phyloP scores from a whole-genome alignment of 2,329 filamentous ascomycete species.

The Clonostachys rosea region DNA sequence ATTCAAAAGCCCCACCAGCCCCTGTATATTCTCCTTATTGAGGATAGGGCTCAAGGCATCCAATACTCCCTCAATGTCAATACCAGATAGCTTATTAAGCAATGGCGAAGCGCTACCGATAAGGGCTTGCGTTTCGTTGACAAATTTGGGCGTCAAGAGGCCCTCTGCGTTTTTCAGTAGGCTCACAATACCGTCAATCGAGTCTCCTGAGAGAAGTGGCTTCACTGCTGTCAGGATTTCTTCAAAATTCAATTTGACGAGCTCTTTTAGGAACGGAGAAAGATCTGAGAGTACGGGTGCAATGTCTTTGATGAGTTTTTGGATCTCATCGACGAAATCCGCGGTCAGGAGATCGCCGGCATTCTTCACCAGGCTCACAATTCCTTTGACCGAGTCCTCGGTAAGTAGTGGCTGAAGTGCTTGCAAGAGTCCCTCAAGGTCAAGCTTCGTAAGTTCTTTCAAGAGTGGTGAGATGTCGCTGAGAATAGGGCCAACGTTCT shows the following conservation, averaged over 20 bases:
- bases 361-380: constrained; percentile 18
- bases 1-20: constrained; percentile 10
- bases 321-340: constrained; percentile 16
- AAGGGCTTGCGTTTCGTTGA: constrained; percentile 8
- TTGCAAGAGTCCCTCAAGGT: constrained; percentile 22
- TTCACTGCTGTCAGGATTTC: constrained; percentile 12
- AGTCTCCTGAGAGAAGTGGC: constrained; percentile 16
- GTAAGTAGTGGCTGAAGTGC: constrained; percentile 14
- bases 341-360: constrained; percentile 15
- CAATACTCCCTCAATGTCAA: constrained; percentile 22
- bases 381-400: constrained; percentile 13
- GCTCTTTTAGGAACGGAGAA: constrained; percentile 11
- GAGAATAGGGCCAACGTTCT: constrained; percentile 18
- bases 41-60: constrained; percentile 16
- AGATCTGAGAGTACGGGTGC: constrained; percentile 12
- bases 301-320: constrained; percentile 10
- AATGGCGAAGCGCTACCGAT: constrained; percentile 17
- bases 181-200: constrained; percentile 20
- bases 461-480: constrained; percentile 14
- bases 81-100: constrained; percentile 20
- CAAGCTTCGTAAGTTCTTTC: constrained; percentile 19
- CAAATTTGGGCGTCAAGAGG: constrained; percentile 15
- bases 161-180: constrained; percentile 22
- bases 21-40: constrained; percentile 18
- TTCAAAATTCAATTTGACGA: constrained; percentile 1